A percentile compares a stretch with the other conserved stretches of the same genome.
Conservation (phyloP, 495 filamentous ascomycete genomes). For the Hamigera avellanea region DNA sequence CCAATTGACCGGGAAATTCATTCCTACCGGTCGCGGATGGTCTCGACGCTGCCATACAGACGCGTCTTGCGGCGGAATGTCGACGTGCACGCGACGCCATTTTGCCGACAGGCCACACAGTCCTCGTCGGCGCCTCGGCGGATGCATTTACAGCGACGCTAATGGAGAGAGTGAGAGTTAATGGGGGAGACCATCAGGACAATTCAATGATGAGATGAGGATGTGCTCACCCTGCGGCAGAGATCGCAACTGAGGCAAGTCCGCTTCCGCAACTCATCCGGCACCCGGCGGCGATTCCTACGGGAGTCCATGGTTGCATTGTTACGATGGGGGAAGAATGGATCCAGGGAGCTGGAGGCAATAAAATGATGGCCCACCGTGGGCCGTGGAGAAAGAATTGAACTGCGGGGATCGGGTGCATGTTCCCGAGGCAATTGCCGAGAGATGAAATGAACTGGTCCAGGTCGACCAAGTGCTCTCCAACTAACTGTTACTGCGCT, state of each 20-base stretch:
- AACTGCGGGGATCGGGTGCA: no score
- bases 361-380: no score
- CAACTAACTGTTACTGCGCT: no score
- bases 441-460: no score
- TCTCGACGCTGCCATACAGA: slow-evolving; percentile 40
- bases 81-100: slow-evolving; percentile 29
- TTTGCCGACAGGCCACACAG: slow-evolving; percentile 28
- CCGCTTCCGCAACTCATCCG: not conserved
- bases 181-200: no score
- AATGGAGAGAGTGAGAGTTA: not conserved
- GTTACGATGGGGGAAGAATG: no score
- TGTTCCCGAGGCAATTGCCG: no score
- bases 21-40: slow-evolving; percentile 27
- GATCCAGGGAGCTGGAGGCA: no score
- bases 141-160: slow-evolving; percentile 21
- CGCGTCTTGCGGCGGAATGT: slow-evolving; percentile 35
- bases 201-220: no score
- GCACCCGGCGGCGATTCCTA: not conserved
- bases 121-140: slow-evolving; percentile 17
- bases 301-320: not conserved
- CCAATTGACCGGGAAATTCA: no score
- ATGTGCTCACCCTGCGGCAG: not conserved
- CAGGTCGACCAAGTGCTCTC: no score
- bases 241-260: not conserved
- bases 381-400: no score